phyloP scores from a whole-genome alignment of 202 grass and related monocot genomes.

The Schoenoplectus triqueter region DNA sequence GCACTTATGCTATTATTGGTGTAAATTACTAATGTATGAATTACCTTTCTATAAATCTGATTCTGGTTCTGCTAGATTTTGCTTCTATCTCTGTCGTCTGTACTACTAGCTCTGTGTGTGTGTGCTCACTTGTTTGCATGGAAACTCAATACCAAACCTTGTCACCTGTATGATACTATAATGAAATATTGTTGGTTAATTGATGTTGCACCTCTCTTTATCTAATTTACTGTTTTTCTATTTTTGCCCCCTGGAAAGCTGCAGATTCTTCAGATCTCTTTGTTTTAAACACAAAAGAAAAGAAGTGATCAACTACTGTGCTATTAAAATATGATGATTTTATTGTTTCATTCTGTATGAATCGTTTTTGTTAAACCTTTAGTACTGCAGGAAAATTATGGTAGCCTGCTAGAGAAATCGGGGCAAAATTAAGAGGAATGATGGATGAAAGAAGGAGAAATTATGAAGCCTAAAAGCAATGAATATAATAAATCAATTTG shows the following conservation, averaged over 20 bases:
- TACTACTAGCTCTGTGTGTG: too few species aligned
- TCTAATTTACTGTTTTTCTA: neutral
- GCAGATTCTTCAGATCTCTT: neutral
- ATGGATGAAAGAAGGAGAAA: neutral
- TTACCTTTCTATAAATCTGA: too few species aligned
- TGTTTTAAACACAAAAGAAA: neutral
- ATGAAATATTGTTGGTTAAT: neutral
- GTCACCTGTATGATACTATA: neutral
- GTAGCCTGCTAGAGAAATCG: neutral
- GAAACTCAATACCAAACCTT: neutral
- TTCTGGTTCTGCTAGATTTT: too few species aligned
- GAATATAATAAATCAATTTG: too few species aligned
- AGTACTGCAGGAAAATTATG: neutral
- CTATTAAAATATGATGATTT: neutral
- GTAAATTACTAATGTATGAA: too few species aligned
- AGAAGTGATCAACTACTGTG: neutral
- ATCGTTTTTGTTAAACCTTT: neutral
- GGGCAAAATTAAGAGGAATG: neutral
- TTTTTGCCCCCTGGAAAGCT: neutral
- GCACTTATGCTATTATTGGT: too few species aligned
- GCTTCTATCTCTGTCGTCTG: too few species aligned
- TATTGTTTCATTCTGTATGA: neutral
- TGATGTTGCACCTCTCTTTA: neutral
- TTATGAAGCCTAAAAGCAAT: neutral
- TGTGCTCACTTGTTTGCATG: neutral